These are phyloP conservation scores for Ceriops zippeliana DNA, from an alignment of 345 rosid species.

Conservation along the genomic window DNA sequence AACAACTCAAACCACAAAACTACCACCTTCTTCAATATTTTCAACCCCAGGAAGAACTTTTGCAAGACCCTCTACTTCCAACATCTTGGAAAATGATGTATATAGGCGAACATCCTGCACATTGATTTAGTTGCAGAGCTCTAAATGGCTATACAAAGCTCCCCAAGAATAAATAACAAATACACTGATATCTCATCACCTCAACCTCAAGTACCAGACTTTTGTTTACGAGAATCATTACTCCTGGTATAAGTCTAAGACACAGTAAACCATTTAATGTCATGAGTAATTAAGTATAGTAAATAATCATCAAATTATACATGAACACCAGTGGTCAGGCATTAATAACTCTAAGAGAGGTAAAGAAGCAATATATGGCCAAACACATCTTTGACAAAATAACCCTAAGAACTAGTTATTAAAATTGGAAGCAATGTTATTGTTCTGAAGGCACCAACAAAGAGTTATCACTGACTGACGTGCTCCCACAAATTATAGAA, in stretches of 20 bases:
- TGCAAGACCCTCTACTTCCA: conserved; percentile 51
- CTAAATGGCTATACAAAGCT: conserved; percentile 12
- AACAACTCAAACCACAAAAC: background rate
- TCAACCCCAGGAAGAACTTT: conserved; percentile 65
- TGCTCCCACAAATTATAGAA: too few species aligned
- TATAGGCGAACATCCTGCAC: conserved; percentile 49
- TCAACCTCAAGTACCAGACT: conserved; percentile 65
- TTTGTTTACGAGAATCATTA: conserved; percentile 55
- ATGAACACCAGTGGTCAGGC: background rate
- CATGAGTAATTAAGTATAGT: background rate
- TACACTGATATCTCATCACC: conserved; percentile 36
- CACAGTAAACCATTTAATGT: conserved; percentile 14
- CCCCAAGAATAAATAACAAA: conserved; percentile 5
- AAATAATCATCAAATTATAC: background rate
- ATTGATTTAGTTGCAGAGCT: conserved; percentile 11
- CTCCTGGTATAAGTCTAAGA: conserved; percentile 55
- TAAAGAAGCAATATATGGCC: too few species aligned
- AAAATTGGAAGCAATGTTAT: too few species aligned
- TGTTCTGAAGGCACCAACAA: too few species aligned
- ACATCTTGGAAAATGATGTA: conserved; percentile 62
- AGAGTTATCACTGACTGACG: too few species aligned
- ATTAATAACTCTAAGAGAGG: too few species aligned
- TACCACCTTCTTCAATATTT: conserved; percentile 62
- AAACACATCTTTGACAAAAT: too few species aligned
- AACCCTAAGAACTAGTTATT: too few species aligned